Evolutionary conservation across 495 filamentous ascomycete genomes (phyloP).

Genomic region (Aspergillus mulundensis): DNA sequence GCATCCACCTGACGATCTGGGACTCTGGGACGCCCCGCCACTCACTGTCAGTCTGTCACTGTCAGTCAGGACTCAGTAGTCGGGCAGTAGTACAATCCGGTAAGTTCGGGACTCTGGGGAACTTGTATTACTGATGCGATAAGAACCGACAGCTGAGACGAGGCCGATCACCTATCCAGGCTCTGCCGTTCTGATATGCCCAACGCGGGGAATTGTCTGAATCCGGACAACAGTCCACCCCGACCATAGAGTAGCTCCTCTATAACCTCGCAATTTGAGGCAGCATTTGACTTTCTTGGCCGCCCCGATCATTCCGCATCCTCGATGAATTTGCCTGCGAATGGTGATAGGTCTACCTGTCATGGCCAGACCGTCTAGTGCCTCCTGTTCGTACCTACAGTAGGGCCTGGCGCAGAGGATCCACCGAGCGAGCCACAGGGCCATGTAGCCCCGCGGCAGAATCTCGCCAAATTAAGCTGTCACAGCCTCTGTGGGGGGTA

Average conservation of each 20-base stretch:
- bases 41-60: not conserved
- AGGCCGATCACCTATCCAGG: not conserved
- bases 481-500: not conserved
- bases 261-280: not conserved
- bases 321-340: conserved; percentile 2
- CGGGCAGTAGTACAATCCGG: no score
- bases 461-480: not conserved
- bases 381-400: not conserved
- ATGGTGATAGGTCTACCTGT: conserved; percentile 5
- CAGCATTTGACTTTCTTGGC: conserved; percentile 3
- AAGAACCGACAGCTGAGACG: not conserved
- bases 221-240: no score
- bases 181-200: not conserved
- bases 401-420: not conserved
- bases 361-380: not conserved
- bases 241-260: not conserved
- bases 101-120: not conserved
- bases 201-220: not conserved
- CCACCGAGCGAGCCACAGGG: not conserved
- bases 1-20: no score
- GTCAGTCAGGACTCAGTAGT: no score
- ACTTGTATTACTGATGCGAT: not conserved
- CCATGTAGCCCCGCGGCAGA: not conserved
- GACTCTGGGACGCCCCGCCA: not conserved
- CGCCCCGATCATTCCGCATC: not conserved